Evolutionary conservation across 345 rosid species (phyloP), one percentile per base, ranked within the genome.

Genomic region (Streptanthus diversifolius): DNA sequence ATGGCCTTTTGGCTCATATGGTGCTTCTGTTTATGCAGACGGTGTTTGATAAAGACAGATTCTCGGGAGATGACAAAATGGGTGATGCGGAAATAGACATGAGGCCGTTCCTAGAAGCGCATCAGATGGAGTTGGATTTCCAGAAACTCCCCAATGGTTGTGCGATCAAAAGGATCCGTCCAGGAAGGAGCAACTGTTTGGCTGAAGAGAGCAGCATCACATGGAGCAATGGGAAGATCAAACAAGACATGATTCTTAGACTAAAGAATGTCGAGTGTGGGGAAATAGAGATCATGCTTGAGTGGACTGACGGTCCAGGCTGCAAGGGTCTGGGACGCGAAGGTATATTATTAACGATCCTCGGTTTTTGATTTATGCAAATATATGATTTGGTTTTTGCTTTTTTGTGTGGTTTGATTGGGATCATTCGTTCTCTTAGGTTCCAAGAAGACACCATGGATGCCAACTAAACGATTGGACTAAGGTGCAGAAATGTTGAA

Each of bases 21-120:
- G 43, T 54, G 37, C 12, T 37, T 21, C 15, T 66, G 68, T 72
- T 27, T 17, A 21, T 62, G 75, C 87, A 87, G 96, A 83, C 80
- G 8, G 98, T 95, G 65, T 90, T 79, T 60, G 98, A 91, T 79
- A 82, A 87, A 64, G 99, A 90, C 81, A 87, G 83, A 11, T 70
- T 95, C 36, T 78, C 85, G 1, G 81, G 74, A 43, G 99, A 95
- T 65, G 99, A 95, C 67, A 63, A 63, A 43, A 63, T 63, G 67
- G 67, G 67, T 0, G 67, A 63, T 29, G 67, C 25, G 19, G 67
- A 63, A 17, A 63, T 63, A 63, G 67, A 41, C 25, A 27, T 90
- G 12, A 77, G 73, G 72, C 79, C 90, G 0, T 95, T 77, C 62
- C 15, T 88, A 24, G 90, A 83, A 67, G 83, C 89, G 14, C 64